These are phyloP conservation scores for Pyrenula aspistea DNA, from an alignment of 495 filamentous ascomycete genomes.

Conservation along the genomic window DNA sequence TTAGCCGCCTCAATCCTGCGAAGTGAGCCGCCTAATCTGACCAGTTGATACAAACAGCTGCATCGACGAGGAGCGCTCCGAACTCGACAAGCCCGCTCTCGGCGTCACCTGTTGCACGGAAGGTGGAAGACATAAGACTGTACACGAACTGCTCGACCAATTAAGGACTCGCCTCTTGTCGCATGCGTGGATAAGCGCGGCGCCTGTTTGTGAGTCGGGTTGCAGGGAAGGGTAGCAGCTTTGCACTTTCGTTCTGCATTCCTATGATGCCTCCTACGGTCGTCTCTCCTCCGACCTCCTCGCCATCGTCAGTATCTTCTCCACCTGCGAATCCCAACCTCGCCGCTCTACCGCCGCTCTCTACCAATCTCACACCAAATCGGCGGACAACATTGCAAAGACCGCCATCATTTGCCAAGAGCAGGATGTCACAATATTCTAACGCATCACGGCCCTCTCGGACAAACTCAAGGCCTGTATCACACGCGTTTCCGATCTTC, in stretches of 20 bases:
- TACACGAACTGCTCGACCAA: no score
- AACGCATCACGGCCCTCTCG: conserved; percentile 43
- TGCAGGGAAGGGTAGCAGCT: background rate
- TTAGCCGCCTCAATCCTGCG: background rate
- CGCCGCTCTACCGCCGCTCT: conserved; percentile 49
- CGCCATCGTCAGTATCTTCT: conserved; percentile 1
- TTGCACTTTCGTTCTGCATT: background rate
- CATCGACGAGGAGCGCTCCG: no score
- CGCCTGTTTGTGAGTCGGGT: background rate
- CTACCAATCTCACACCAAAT: conserved; percentile 41
- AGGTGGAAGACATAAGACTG: no score
- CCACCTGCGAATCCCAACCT: conserved; percentile 36
- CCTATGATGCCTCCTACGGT: background rate
- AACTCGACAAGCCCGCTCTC: no score
- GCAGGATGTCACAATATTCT: conserved; percentile 60
- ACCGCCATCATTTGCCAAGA: conserved; percentile 60
- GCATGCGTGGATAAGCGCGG: background rate
- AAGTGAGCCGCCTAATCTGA: background rate
- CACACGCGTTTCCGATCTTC: conserved; percentile 70
- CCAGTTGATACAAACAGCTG: background rate
- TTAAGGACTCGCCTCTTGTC: no score
- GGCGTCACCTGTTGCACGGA: no score
- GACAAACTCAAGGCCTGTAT: conserved; percentile 56
- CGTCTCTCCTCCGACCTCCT: background rate
- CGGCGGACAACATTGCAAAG: conserved; percentile 48